Percentiles rank a stretch among this genome's conserved stretches.
phyloP scores from a whole-genome alignment of 2,329 filamentous ascomycete genomes.

The Phyllosticta capitalensis region DNA sequence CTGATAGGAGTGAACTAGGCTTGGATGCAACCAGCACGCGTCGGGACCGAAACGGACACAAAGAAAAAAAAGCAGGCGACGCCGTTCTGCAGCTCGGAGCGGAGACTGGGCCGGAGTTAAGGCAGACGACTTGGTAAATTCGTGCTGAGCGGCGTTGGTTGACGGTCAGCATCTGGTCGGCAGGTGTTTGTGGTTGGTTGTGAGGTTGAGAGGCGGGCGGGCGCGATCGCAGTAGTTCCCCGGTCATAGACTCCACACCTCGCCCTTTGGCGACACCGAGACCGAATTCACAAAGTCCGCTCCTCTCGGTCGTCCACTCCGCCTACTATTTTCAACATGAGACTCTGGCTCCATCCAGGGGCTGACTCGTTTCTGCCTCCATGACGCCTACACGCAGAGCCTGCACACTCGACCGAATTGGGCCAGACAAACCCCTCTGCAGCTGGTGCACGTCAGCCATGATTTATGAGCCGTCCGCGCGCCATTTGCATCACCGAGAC shows the following conservation, averaged over 20 bases:
- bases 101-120: neutral
- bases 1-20: neutral
- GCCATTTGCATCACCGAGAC: neutral
- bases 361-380: neutral
- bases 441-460: neutral
- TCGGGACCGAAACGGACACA: neutral
- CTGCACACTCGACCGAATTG: neutral
- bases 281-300: neutral
- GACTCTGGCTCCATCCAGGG: neutral
- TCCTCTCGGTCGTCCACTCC: neutral
- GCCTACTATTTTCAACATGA: neutral
- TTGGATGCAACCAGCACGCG: neutral
- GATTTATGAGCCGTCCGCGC: neutral
- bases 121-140: neutral
- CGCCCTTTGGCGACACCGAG: neutral
- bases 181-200: neutral
- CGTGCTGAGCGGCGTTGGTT: neutral
- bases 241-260: neutral
- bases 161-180: neutral
- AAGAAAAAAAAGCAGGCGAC: neutral
- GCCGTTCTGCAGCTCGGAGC: neutral
- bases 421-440: too few relatives aligned
- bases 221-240: too few relatives aligned
- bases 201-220: too few relatives aligned
- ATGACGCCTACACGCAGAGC: neutral